Conservation (phyloP, 345 rosid genomes). For the sweet orange (Citrus sinensis) region DNA sequence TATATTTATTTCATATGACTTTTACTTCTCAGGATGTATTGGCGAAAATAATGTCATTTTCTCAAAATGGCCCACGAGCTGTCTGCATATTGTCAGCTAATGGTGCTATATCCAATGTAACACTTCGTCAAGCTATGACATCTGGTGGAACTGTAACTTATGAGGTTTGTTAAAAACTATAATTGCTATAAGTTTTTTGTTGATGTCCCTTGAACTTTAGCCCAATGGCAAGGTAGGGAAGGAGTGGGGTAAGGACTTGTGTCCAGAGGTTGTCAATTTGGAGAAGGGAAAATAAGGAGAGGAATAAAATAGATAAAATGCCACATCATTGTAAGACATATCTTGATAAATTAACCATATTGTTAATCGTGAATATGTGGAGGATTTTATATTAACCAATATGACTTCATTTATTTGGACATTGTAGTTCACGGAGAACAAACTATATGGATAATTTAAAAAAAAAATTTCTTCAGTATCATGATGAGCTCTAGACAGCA, state of each 20-base stretch:
- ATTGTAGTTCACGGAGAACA: neutral
- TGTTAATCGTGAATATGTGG: neutral
- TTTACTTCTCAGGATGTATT: conserved; percentile 32
- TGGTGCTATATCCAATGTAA: conserved; percentile 50
- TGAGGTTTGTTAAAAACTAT: conserved; percentile 32
- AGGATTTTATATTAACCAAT: neutral
- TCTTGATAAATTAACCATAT: neutral
- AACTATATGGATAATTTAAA: neutral
- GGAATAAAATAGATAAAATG: neutral
- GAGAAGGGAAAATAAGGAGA: neutral
- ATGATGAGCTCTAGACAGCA: neutral
- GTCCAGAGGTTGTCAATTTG: neutral
- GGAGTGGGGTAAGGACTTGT: neutral
- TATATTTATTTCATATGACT: neutral
- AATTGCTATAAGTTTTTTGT: neutral
- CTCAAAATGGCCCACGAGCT: conserved; percentile 39
- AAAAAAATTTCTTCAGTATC: too few species aligned
- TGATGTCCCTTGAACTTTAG: neutral
- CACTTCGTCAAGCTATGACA: conserved; percentile 41
- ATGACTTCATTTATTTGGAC: neutral
- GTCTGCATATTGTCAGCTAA: conserved; percentile 42
- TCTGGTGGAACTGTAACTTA: conserved; percentile 52
- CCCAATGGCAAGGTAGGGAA: neutral
- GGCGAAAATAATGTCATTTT: conserved; percentile 36
- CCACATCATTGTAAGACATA: neutral